Evolutionary conservation across 1,284 basidiomycete genomes (phyloP).

Genomic region (Sporisorium scitamineum): DNA sequence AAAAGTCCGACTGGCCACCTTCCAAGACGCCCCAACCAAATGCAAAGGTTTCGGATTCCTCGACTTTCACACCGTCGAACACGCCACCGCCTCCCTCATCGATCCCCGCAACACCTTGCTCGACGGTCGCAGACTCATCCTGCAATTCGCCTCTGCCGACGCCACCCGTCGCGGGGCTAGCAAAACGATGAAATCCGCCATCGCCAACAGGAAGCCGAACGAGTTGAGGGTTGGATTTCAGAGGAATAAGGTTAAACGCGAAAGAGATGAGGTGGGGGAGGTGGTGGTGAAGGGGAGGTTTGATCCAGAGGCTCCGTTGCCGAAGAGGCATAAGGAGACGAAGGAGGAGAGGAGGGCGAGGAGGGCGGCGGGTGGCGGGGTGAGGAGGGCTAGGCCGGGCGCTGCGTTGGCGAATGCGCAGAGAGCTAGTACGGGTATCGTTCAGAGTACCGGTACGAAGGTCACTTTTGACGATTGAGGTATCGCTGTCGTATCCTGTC

Average conservation of each 20-base stretch:
- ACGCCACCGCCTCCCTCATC: conserved; percentile 84
- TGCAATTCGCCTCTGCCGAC: conserved; percentile 89
- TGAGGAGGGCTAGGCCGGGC: conserved; percentile 81
- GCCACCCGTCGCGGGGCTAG: conserved; percentile 74
- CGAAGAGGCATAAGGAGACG: conserved; percentile 56
- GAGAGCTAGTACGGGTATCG: conserved; percentile 85
- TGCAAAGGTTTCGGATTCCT: conserved; percentile 96
- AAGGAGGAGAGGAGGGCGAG: conserved; percentile 40
- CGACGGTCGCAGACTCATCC: conserved; percentile 83
- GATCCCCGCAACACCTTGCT: conserved; percentile 86
- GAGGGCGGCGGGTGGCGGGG: neutral
- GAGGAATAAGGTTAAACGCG: conserved; percentile 13
- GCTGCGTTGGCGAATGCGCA: conserved; percentile 89
- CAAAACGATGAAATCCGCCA: conserved; percentile 17
- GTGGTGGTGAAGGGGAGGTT: conserved; percentile 21
- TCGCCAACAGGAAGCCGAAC: neutral
- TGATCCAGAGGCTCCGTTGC: conserved; percentile 47
- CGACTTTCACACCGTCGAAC: conserved; percentile 83
- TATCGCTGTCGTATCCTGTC: neutral
- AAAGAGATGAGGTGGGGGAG: too few relatives aligned
- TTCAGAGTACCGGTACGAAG: conserved; percentile 83
- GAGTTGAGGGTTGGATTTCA: conserved; percentile 21
- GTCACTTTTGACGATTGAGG: conserved; percentile 76
- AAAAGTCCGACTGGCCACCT: conserved; percentile 91
- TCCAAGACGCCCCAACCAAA: conserved; percentile 84